Evolutionary conservation across 2,329 filamentous ascomycete species (phyloP), one percentile per base, ranked within the genome.

Genomic region (Alternaria sp.): DNA sequence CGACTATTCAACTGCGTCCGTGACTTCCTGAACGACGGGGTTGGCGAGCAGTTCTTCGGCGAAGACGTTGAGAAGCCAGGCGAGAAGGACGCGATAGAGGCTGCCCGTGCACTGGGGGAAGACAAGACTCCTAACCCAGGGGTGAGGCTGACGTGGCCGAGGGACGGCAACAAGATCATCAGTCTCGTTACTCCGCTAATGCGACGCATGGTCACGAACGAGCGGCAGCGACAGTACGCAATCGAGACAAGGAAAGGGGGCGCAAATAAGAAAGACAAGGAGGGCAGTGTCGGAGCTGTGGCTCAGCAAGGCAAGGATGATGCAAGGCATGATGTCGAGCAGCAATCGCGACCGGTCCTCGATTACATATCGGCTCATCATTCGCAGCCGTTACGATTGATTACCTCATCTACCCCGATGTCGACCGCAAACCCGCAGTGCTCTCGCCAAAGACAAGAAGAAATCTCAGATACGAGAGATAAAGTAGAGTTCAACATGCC

Each of bases 161-260:
- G 78, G 45, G 83, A 86, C 62, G 80, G 80, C 49, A 82, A 84
- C 55, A 82, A 82, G 59, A 84, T 86, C 49, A 83, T 86, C 39
- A 79, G 81, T n/a, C 73, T 85, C 23, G 81, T 85, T n/a, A 86
- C 84, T 60, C 84, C 84, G 11, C 70, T 86, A 44, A 75, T 87
- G 58, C 74, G 84, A 56, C 78, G 84, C 24, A 86, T 86, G 83
- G 84, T 86, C 11, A 86, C 84, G 14, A 87, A 87, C 58, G 85
- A 86, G 69, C 78, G 84, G 24, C 84, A 87, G 67, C 77, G 84
- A 36, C 79, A 83, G 66, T 86, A 86, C 70, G 84, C 84, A 1
- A 81, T 85, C 29, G 83, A 85, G 69, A 84, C 82, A 1, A 78
- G 84, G 39, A 85, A 83, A 61, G 80, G 80, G 10, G 79, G 80